A percentile compares a stretch with the other conserved stretches of the same genome.
Evolutionary conservation across 2,329 filamentous ascomycete species (phyloP).

Genomic region (Colletotrichum falcatum): DNA sequence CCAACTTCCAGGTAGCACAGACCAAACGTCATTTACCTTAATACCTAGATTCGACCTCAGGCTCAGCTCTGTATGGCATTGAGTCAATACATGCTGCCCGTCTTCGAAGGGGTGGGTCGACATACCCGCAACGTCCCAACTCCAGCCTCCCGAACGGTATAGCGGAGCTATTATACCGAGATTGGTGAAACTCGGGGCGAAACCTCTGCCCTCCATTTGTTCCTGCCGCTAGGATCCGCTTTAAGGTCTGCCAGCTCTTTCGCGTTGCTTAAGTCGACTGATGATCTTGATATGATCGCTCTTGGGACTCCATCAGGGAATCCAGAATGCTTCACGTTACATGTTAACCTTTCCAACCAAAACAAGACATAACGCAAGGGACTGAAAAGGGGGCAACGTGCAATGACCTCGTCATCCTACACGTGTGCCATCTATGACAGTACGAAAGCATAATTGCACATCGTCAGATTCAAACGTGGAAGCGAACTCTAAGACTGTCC

Average conservation of each 20-base stretch:
- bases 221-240: not conserved
- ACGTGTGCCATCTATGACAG: not conserved
- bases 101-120: not conserved
- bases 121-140: not conserved
- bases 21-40: not conserved
- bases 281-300: not conserved
- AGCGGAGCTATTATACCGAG: slow-evolving; percentile 13
- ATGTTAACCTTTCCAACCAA: too few relatives aligned
- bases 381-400: not conserved
- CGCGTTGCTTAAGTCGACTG: not conserved
- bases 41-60: not conserved
- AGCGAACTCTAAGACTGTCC: not conserved
- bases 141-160: not conserved
- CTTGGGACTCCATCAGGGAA: too few relatives aligned
- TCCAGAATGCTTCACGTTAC: not conserved
- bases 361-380: not conserved
- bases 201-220: slow-evolving; percentile 23
- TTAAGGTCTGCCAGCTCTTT: slow-evolving; percentile 1
- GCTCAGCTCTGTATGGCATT: not conserved
- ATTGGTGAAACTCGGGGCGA: slow-evolving; percentile 32
- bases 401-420: too few relatives aligned
- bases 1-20: not conserved
- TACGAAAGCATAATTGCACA: too few relatives aligned
- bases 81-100: not conserved
- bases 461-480: too few relatives aligned